Evolutionary conservation across 768 basidiomycete genomes (phyloP).

Genomic region (Exsudoporus frostii): DNA sequence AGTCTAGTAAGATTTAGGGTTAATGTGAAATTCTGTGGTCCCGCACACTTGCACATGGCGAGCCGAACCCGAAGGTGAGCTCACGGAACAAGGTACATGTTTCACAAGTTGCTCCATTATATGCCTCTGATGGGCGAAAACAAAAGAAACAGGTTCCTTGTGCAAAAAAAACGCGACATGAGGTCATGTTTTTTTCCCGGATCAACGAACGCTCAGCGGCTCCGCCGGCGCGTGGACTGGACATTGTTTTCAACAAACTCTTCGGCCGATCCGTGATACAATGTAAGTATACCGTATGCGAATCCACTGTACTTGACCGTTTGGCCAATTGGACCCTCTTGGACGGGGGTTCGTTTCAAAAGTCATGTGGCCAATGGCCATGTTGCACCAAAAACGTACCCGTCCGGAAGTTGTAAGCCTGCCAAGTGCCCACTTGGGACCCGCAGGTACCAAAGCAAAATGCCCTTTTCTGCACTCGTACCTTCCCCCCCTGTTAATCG

Average conservation of each 20-base stretch:
- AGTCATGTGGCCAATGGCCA: background rate
- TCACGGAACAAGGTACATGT: background rate
- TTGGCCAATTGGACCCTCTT: too few species aligned
- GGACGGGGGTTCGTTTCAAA: background rate
- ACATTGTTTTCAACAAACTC: background rate
- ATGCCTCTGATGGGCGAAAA: background rate
- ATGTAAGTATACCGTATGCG: background rate
- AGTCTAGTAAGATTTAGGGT: slow-evolving; percentile 12
- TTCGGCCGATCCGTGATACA: background rate
- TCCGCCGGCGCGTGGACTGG: too few species aligned
- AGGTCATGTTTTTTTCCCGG: background rate
- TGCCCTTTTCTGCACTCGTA: background rate
- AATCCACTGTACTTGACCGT: background rate
- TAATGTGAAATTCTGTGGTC: background rate
- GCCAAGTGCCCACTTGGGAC: background rate
- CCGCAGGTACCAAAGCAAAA: background rate
- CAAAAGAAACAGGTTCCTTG: slow-evolving; percentile 2
- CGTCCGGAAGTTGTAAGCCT: background rate
- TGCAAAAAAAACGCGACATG: background rate
- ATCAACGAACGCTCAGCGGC: too few species aligned
- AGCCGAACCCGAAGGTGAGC: background rate
- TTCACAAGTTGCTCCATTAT: background rate
- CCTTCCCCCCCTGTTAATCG: background rate
- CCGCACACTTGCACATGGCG: background rate
- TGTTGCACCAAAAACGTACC: background rate